phyloP scores from a whole-genome alignment of 208 protist genomes.

The Herpetomonas samuelpessoai region DNA sequence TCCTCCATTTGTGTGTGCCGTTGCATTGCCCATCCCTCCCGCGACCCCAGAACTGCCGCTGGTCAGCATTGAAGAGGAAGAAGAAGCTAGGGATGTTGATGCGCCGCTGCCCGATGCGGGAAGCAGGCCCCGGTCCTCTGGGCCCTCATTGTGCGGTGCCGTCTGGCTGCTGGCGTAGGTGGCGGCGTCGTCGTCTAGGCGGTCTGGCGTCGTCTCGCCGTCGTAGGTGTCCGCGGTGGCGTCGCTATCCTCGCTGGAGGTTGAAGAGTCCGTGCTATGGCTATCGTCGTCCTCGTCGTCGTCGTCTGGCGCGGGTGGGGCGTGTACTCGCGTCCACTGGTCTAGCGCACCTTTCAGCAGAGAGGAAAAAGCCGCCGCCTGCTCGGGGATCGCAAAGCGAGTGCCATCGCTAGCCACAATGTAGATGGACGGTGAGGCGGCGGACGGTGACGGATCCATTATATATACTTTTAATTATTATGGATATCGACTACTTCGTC shows the following conservation, averaged over 20 bases:
- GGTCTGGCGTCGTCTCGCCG: constrained; percentile 9
- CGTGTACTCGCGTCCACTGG: constrained; percentile 40
- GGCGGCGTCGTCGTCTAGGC: constrained; percentile 2
- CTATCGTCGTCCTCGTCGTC: constrained; percentile 10
- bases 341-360: constrained; percentile 48
- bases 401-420: constrained; percentile 63
- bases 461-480: too few species aligned
- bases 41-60: too few species aligned
- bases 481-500: too few species aligned
- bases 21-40: neutral
- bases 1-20: neutral
- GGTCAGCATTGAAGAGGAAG: too few species aligned
- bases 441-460: too few species aligned
- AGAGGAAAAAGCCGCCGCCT: constrained; percentile 38
- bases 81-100: too few species aligned
- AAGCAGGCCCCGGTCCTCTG: neutral
- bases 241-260: constrained; percentile 11
- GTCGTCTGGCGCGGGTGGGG: constrained; percentile 14
- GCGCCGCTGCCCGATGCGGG: neutral
- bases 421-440: too few species aligned
- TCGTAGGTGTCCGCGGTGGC: constrained; percentile 8
- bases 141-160: neutral
- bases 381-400: constrained; percentile 34
- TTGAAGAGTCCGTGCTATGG: neutral
- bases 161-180: constrained; percentile 2